Evolutionary conservation across 805 yeast genomes (phyloP).

Genomic region (Zygotorulaspora florentina): DNA sequence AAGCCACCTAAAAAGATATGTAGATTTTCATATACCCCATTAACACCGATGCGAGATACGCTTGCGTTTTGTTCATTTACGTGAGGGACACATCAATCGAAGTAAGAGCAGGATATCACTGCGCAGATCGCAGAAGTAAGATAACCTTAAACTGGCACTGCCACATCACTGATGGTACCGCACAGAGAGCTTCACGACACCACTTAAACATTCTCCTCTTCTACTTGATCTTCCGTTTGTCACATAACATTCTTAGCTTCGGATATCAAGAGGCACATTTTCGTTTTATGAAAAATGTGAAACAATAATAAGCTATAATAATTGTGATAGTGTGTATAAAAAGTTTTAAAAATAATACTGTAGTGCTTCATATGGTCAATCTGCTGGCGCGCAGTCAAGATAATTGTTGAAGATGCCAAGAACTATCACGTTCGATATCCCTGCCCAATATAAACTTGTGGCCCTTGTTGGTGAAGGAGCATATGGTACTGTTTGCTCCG

Average conservation of each 20-base stretch:
- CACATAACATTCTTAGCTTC: background rate
- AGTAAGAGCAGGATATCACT: too few species aligned
- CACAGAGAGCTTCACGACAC: too few species aligned
- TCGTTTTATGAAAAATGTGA: slow-evolving; percentile 1
- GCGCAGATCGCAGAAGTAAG: too few species aligned
- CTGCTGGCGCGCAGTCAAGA: too few species aligned
- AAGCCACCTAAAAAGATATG: too few species aligned
- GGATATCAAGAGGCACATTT: background rate
- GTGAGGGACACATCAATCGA: too few species aligned
- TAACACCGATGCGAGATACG: too few species aligned
- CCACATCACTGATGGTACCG: too few species aligned
- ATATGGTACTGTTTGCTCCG: slow-evolving; percentile 73
- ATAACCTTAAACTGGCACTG: too few species aligned
- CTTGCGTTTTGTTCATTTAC: too few species aligned
- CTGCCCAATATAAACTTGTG: slow-evolving; percentile 54
- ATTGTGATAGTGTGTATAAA: background rate
- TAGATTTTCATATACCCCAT: too few species aligned
- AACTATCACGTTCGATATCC: slow-evolving; percentile 58
- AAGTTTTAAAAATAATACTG: background rate
- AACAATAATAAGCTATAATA: background rate
- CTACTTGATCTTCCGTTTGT: background rate
- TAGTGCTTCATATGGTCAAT: background rate
- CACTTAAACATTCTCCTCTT: too few species aligned
- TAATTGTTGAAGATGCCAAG: slow-evolving; percentile 30
- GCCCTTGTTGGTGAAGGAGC: slow-evolving; percentile 77